These are phyloP conservation scores for Theobroma cacao DNA, from an alignment of 345 rosid genomes.

Conservation along the genomic window DNA sequence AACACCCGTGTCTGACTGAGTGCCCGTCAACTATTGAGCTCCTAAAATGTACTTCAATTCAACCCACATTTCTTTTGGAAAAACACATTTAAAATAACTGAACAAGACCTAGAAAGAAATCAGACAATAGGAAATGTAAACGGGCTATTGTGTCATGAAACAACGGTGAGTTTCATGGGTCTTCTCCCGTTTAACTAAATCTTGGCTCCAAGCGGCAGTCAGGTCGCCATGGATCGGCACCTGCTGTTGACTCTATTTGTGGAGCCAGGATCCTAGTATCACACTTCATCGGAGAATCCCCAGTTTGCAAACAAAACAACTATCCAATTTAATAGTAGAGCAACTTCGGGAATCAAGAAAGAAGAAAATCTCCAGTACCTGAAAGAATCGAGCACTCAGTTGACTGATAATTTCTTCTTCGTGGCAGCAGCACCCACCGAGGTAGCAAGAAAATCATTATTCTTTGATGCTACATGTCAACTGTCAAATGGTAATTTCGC, in stretches of 20 bases:
- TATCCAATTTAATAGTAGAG: background rate
- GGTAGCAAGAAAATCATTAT: background rate
- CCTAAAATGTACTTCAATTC: background rate
- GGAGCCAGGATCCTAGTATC: slow-evolving; percentile 22
- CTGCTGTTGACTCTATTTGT: slow-evolving; percentile 40
- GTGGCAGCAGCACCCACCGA: background rate
- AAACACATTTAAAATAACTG: background rate
- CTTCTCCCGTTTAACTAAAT: slow-evolving; percentile 17
- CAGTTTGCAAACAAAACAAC: background rate
- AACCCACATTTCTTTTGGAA: no score
- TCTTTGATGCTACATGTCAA: background rate
- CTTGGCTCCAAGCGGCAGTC: slow-evolving; percentile 51
- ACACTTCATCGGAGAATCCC: background rate
- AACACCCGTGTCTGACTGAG: slow-evolving; percentile 37
- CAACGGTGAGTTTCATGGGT: slow-evolving; percentile 28
- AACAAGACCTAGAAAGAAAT: background rate
- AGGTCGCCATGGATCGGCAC: slow-evolving; percentile 27
- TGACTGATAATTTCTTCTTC: background rate
- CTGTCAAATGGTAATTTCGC: background rate
- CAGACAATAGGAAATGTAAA: background rate
- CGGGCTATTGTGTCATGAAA: slow-evolving; percentile 26
- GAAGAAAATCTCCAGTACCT: background rate
- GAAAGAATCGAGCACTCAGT: background rate
- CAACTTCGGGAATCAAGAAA: background rate
- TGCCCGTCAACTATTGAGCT: slow-evolving; percentile 8